These are phyloP conservation scores for Bretschneidera sinensis DNA, from an alignment of 345 rosid genomes.

Conservation along the genomic window DNA sequence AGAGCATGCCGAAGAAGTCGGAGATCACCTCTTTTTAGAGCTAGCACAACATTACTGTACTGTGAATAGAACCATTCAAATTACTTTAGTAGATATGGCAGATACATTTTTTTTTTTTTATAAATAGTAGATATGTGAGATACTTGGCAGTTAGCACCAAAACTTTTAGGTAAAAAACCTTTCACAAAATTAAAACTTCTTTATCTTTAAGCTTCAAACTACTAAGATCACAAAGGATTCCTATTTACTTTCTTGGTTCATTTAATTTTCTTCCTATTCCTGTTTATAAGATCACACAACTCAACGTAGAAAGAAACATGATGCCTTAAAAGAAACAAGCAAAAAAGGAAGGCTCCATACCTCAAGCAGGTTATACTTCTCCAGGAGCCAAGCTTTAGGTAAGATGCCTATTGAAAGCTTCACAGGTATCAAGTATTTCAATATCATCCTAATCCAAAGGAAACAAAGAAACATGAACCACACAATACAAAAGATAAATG, in stretches of 20 bases:
- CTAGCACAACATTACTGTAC: slow-evolving; percentile 69
- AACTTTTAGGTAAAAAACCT: too few species aligned
- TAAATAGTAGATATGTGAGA: not conserved
- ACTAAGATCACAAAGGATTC: not conserved
- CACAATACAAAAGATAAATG: not conserved
- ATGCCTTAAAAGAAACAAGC: not conserved
- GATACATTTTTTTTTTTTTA: too few species aligned
- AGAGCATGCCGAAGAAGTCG: slow-evolving; percentile 83
- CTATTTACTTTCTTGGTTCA: not conserved
- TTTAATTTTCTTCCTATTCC: not conserved
- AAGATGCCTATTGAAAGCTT: slow-evolving; percentile 86
- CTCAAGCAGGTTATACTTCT: slow-evolving; percentile 71
- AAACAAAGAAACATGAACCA: slow-evolving; percentile 10
- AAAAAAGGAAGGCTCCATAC: slow-evolving; percentile 31
- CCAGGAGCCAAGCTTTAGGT: slow-evolving; percentile 60
- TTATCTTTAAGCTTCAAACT: not conserved
- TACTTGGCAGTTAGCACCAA: not conserved
- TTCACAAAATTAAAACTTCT: not conserved
- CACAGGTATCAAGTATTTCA: slow-evolving; percentile 91
- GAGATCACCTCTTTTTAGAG: slow-evolving; percentile 80
- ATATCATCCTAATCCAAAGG: slow-evolving; percentile 68
- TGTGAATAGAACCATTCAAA: slow-evolving; percentile 29
- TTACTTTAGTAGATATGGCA: not conserved
- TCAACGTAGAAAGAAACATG: too few species aligned
- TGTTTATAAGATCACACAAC: not conserved